These are phyloP conservation scores for Creolimax fragrantissima DNA, from an alignment of 78 protist genomes.

Conservation along the genomic window DNA sequence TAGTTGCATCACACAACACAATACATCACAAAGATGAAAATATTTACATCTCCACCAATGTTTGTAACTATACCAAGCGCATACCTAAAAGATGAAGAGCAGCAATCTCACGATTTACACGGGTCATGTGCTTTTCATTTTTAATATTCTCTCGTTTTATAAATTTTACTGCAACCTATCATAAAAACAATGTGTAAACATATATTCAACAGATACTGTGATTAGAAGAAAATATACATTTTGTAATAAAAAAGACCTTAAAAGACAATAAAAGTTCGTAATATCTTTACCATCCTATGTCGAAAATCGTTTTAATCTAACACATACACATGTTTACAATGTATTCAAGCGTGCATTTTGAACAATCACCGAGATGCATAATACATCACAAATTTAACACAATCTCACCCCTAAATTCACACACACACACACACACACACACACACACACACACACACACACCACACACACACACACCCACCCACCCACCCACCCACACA, in stretches of 20 bases:
- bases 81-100: conserved; percentile 4
- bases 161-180: conserved; percentile 35
- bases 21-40: too few relatives aligned
- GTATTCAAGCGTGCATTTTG: too few relatives aligned
- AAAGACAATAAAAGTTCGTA: background rate
- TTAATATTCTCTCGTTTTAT: background rate
- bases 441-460: background rate
- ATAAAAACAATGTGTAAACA: background rate
- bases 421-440: background rate
- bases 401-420: background rate
- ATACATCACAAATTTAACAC: too few relatives aligned
- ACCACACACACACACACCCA: background rate
- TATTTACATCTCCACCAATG: too few relatives aligned
- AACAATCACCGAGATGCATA: too few relatives aligned
- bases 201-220: too few relatives aligned
- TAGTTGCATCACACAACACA: too few relatives aligned
- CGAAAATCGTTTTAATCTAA: too few relatives aligned
- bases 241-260: background rate
- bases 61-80: too few relatives aligned
- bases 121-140: background rate
- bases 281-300: background rate
- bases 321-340: too few relatives aligned
- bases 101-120: background rate
- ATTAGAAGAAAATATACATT: background rate
- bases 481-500: background rate